phyloP scores from a whole-genome alignment of 1,284 basidiomycete species.

The Neolentinus lepideus region DNA sequence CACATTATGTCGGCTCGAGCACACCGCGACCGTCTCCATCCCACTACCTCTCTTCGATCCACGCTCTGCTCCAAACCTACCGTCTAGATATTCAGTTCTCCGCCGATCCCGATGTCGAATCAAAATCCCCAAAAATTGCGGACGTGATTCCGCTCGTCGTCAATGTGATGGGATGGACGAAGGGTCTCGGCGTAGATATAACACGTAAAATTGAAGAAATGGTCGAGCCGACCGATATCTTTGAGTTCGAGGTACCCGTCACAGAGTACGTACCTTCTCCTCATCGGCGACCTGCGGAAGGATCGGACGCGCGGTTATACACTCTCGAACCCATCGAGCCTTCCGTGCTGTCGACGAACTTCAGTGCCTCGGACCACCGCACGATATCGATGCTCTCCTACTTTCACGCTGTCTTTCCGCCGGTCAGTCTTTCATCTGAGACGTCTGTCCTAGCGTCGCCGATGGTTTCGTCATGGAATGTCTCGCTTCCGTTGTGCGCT shows the following conservation, averaged over 20 bases:
- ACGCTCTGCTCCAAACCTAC: slow-evolving; percentile 66
- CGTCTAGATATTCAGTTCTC: slow-evolving; percentile 62
- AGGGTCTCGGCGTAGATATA: slow-evolving; percentile 87
- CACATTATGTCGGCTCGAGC: slow-evolving; percentile 80
- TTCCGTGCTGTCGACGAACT: slow-evolving; percentile 32
- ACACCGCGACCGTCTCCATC: slow-evolving; percentile 76
- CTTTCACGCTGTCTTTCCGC: slow-evolving; percentile 61
- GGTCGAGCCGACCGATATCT: slow-evolving; percentile 59
- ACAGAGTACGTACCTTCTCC: background rate
- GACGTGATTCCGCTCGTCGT: slow-evolving; percentile 79
- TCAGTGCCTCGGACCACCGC: slow-evolving; percentile 71
- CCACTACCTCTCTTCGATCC: slow-evolving; percentile 71
- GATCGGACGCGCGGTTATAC: slow-evolving; percentile 2
- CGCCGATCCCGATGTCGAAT: slow-evolving; percentile 13
- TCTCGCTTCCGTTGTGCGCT: slow-evolving; percentile 60
- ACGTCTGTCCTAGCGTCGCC: slow-evolving; percentile 7
- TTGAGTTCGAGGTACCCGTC: slow-evolving; percentile 37
- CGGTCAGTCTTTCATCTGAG: background rate
- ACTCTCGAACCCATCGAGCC: slow-evolving; percentile 28
- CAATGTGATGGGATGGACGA: slow-evolving; percentile 97
- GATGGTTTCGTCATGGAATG: slow-evolving; percentile 53
- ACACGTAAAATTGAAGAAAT: slow-evolving; percentile 62
- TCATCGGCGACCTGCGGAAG: background rate
- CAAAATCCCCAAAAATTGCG: slow-evolving; percentile 25
- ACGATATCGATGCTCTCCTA: slow-evolving; percentile 74